Base-by-base conservation (phyloP, 352 stramenopile species). In the Phytophthora aleatoria region DNA sequence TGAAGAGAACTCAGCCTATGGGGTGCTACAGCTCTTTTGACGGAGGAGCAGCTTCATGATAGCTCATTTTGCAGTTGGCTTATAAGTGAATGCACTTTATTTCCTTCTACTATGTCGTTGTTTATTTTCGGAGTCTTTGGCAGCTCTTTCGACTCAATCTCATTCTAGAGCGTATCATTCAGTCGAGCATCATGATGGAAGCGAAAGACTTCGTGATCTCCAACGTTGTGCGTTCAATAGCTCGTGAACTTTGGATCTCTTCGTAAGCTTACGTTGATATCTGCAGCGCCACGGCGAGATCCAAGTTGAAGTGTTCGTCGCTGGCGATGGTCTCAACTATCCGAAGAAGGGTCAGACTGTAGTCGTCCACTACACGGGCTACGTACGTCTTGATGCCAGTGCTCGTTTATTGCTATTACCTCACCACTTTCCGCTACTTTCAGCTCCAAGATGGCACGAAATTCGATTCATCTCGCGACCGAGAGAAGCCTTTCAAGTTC, bases 311-410 rank as follows among this genome's bases (percentile, higher is more conserved):
- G 91, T 96, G 12, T 95, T 96, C 61, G 79, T 92, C 8, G 90
- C 89, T 1, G 91, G 91, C n/a, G 89, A 97, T 69, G 90, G 90
- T 5, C 83, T 96, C 64, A 96, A 95, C 61, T 97, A 96, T 67
- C 90, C 90, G 11, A 91, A 83, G 41, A 92, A 91, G 62, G 90
- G 90, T 7, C 83, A 96, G 33, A 95, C 81, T 26, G 89, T 96
- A 8, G 79, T 91, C 11, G 73, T 97, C 15, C 90, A 97, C 74
- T 97, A 96, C 71, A 96, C 74, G 1, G 88, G 81, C 54, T 97
- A 94, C 52, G 78, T 97, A 70, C 44, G 85, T 68, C 0, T 50
- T 7, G 16, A 53, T 27, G 15, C 2, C 0, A 26, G 15, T 20
- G 3, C 12, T 13, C 8, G 5, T 41, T 9, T 5, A 15, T 41